phyloP scores from a whole-genome alignment of 176 grass and related monocot species.

The Rhynchospora pubera region DNA sequence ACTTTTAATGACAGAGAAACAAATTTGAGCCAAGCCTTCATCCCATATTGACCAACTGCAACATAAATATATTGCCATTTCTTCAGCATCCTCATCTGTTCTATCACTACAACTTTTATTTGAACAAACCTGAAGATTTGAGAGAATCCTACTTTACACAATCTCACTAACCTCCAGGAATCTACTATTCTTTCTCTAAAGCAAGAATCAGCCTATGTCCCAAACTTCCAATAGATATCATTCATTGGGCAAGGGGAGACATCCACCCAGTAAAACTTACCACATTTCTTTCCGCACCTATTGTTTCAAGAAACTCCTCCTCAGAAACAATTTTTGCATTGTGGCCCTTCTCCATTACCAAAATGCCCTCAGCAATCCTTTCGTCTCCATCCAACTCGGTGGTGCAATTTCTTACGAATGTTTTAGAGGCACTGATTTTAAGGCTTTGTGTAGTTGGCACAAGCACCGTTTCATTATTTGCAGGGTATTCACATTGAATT shows the following conservation, averaged over 20 bases:
- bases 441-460: conserved; percentile 40
- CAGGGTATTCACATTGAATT: conserved; percentile 67
- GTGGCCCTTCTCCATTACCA: conserved; percentile 62
- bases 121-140: conserved; percentile 12
- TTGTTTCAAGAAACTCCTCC: conserved; percentile 48
- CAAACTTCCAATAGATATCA: background rate
- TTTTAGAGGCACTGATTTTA: conserved; percentile 57
- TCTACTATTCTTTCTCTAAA: conserved; percentile 12
- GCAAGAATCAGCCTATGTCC: conserved; percentile 11
- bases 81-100: conserved; percentile 9
- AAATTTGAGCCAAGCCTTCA: conserved; percentile 21
- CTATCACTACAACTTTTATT: conserved; percentile 20
- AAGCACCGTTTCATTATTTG: conserved; percentile 61
- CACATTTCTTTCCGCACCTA: conserved; percentile 40
- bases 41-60: conserved; percentile 30
- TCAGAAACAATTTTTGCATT: conserved; percentile 46
- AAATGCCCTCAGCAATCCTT: conserved; percentile 22
- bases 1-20: conserved; percentile 5
- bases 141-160: conserved; percentile 22
- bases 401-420: conserved; percentile 44
- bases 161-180: conserved; percentile 6
- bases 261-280: conserved; percentile 35
- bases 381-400: background rate
- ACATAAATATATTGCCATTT: conserved; percentile 21
- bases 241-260: conserved; percentile 25